phyloP scores from a whole-genome alignment of 805 yeast genomes.

The Ogataea saltuana region DNA sequence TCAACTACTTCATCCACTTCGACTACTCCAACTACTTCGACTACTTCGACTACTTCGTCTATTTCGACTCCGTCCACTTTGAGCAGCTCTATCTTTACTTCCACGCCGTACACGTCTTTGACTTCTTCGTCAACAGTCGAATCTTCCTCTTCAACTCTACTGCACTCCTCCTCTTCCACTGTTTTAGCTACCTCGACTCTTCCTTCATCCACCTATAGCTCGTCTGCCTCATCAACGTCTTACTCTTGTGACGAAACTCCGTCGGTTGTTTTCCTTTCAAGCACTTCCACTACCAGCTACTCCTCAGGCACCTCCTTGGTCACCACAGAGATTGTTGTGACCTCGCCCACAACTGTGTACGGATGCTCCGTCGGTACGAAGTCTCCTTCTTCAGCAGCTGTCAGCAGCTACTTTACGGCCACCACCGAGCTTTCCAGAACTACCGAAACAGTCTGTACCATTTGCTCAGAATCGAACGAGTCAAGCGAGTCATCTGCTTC shows the following conservation, averaged over 20 bases:
- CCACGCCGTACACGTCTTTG: background rate
- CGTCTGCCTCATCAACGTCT: constrained; percentile 1
- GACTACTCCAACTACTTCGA: background rate
- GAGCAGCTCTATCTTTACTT: background rate
- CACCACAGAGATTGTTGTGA: background rate
- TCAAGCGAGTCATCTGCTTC: constrained; percentile 3
- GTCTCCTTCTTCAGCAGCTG: constrained; percentile 1
- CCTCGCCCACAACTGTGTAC: constrained; percentile 5
- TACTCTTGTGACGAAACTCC: background rate
- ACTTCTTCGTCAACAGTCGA: background rate
- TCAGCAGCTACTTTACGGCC: constrained; percentile 1
- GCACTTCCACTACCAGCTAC: constrained; percentile 1
- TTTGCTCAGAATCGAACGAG: constrained; percentile 5
- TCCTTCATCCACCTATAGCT: constrained; percentile 1
- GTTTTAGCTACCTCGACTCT: constrained; percentile 2
- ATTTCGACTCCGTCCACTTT: constrained; percentile 7
- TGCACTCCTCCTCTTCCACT: background rate
- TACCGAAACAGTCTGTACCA: constrained; percentile 11
- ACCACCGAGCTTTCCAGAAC: constrained; percentile 7
- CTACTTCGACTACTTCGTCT: constrained; percentile 1
- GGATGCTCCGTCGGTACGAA: constrained; percentile 3
- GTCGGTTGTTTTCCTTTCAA: too few relatives aligned
- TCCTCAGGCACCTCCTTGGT: background rate
- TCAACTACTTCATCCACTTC: constrained; percentile 3
- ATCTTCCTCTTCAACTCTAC: background rate